Evolutionary conservation across 768 basidiomycete species (phyloP), one percentile per base, ranked within the genome.

Genomic region (Mycena polygramma): DNA sequence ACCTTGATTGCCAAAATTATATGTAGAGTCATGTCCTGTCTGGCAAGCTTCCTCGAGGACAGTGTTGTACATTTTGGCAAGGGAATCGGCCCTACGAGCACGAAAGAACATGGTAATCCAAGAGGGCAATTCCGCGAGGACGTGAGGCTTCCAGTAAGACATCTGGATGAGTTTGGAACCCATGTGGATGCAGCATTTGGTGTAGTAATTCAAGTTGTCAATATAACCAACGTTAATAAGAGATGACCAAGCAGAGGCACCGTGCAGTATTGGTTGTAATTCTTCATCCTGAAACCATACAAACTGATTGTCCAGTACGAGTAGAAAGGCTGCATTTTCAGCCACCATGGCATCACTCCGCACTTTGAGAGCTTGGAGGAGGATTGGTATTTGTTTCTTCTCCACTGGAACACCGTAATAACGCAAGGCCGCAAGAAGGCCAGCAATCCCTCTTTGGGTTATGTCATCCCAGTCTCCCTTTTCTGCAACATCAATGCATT

Each of bases 31-130:
- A n/a, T n/a, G n/a, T n/a, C n/a, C n/a, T n/a, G 53, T 24, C 20
- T n/a, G n/a, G n/a, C n/a, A 63, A 53, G 53, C 4, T 6, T 1
- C 1, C n/a, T 30, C 20, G 7, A 61, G 57, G n/a, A 58, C 57
- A 11, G 39, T 22, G 13, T 14, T 26, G n/a, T 58, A 58, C 43
- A n/a, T n/a, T 43, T 43, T 22, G 43, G n/a, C 57, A 2, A 43
- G 17, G 13, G 4, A 2, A 5, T 4, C 2, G n/a, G n/a, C n/a
- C n/a, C n/a, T n/a, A n/a, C 7, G 22, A 20, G n/a, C n/a, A n/a
- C n/a, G 30, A n/a, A 52, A 63, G 24, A 51, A 63, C 17, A 22
- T 26, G 4, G 22, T 41, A 24, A 63, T 63, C 61, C 61, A 63
- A 19, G 51, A 20, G 24, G 37, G 53, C 20, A 53, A 51, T 19